Conservation (phyloP, 31 red algal genomes). For the Porphyra umbilicalis region DNA sequence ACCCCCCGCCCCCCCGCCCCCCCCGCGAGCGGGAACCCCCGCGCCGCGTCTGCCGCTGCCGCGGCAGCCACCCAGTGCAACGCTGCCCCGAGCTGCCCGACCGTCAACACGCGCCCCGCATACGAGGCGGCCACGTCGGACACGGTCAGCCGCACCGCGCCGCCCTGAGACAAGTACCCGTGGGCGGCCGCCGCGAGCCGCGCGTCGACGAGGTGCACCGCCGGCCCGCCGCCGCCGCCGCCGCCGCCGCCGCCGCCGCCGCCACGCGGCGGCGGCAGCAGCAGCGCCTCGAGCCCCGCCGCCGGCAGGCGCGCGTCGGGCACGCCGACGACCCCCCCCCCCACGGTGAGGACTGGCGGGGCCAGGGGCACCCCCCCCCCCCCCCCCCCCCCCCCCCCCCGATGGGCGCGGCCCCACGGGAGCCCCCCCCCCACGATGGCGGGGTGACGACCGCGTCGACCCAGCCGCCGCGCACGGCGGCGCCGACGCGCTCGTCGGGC, state of each 20-base stretch:
- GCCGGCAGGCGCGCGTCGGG: constrained; percentile 18
- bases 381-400: too few relatives aligned
- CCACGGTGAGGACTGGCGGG: constrained; percentile 41
- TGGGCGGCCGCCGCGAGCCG: neutral
- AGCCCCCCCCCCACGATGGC: neutral
- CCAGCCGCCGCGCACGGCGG: constrained; percentile 33
- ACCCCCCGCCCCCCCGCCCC: neutral
- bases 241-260: neutral
- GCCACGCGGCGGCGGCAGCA: neutral
- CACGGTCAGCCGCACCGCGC: neutral
- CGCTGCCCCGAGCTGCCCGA: neutral
- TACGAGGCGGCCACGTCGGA: neutral
- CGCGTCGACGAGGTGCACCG: neutral
- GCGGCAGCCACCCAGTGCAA: neutral
- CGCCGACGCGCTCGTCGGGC: constrained; percentile 44
- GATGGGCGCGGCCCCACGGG: neutral
- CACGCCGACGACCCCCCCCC: constrained; percentile 23
- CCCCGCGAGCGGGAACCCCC: too few relatives aligned
- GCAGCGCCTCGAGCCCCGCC: constrained; percentile 46
- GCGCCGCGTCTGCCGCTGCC: neutral
- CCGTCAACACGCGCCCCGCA: neutral
- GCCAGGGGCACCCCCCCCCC: neutral
- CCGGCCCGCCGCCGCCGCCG: neutral
- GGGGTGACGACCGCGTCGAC: constrained; percentile 11
- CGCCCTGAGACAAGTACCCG: neutral